phyloP scores from a whole-genome alignment of 1,284 basidiomycete species.

The Malassezia obtusa region DNA sequence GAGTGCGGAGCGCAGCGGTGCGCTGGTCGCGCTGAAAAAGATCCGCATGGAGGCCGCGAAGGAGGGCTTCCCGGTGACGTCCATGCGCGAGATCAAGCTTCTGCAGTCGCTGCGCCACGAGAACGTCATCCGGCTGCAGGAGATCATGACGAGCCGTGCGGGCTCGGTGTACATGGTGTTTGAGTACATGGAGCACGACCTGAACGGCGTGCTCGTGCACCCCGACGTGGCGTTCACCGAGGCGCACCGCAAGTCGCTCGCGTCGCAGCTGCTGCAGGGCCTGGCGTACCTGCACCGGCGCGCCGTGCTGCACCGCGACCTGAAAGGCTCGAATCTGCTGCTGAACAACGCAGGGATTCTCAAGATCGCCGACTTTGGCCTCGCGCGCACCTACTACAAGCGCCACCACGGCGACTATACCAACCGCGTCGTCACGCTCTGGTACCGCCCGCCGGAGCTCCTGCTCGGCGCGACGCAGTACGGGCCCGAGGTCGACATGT shows the following conservation, averaged over 20 bases:
- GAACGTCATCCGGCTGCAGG: conserved; percentile 79
- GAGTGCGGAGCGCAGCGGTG: conserved; percentile 63
- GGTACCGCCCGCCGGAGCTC: conserved; percentile 95
- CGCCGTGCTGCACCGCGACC: conserved; percentile 90
- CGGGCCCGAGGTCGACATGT: conserved; percentile 98
- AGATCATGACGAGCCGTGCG: conserved; percentile 94
- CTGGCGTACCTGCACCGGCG: conserved; percentile 88
- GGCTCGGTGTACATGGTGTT: conserved; percentile 98
- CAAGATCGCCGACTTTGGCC: conserved; percentile 92
- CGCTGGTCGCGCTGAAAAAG: conserved; percentile 81
- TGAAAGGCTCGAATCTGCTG: conserved; percentile 98
- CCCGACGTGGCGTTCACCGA: conserved; percentile 69
- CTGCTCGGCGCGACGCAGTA: conserved; percentile 92
- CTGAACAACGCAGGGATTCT: conserved; percentile 83
- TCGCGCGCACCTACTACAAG: conserved; percentile 93
- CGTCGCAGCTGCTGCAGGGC: conserved; percentile 84
- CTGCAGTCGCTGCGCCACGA: conserved; percentile 79
- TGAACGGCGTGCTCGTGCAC: conserved; percentile 88
- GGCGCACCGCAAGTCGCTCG: conserved; percentile 87
- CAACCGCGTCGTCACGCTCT: conserved; percentile 94
- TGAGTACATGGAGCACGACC: conserved; percentile 98
- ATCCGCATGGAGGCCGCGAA: conserved; percentile 96
- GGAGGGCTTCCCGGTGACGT: conserved; percentile 97
- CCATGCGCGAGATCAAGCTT: conserved; percentile 97
- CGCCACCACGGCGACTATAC: conserved; percentile 84